Evolutionary conservation across 2,329 filamentous ascomycete species (phyloP), one percentile per base, ranked within the genome.

Genomic region (Tolypocladium capitatum): DNA sequence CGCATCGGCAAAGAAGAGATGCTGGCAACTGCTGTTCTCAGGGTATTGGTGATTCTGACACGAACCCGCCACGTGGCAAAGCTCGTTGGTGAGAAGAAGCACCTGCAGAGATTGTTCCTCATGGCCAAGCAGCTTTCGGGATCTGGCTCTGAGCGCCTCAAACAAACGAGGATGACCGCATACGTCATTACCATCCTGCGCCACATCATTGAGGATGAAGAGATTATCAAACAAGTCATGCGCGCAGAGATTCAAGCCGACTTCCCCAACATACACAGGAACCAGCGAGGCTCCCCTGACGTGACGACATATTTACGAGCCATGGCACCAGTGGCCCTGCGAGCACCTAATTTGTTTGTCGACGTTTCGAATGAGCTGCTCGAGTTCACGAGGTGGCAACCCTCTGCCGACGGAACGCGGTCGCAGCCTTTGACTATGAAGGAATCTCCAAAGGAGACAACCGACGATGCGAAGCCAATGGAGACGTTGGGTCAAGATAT

Each of bases 81-180:
- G 53, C 72, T 76, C 41, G 75, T 97, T 43, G 86, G 87, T 5
- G 85, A 95, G 61, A 95, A 89, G 69, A 85, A 83, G 60, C 94
- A 94, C 56, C 73, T 98, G 44, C 86, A 92, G 60, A 79, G 88
- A 28, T 72, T 98, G 21, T 97, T 98, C 65, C 78, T 96, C 46
- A 95, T 97, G 86, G 81, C 91, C 49, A 94, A 94, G 63, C 91
- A 97, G 63, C 78, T 97, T 50, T 83, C 87, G 20, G 86, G 85
- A 27, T 76, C 81, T 30, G 84, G 86, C 7, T 86, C 88, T 30
- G 78, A 85, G 47, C 83, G 83, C 47, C 75, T 98, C 10, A 73
- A 69, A 51, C 72, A 75, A 36, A 72, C 69, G 2, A 70, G 69
- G 46, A 67, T 78, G 35, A 69, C 72, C 3, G 64, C 71, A 21